Conservation (phyloP, 1,284 basidiomycete species). For the Apiotrichum brassicae region DNA sequence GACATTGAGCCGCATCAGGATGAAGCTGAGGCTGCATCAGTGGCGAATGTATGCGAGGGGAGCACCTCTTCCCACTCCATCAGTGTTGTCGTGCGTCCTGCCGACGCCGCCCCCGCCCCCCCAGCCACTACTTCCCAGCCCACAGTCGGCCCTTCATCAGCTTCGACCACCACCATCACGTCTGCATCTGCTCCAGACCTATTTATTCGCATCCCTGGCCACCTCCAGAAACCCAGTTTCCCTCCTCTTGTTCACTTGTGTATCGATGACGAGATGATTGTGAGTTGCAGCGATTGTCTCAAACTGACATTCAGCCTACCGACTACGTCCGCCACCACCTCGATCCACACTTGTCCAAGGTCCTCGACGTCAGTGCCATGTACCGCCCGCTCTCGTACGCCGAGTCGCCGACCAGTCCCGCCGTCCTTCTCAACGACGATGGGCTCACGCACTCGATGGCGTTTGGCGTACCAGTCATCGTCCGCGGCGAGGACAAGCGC, state of each 20-base stretch:
- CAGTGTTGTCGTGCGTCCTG: too few relatives aligned
- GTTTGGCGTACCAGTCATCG: constrained; percentile 14
- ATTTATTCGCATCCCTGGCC: constrained; percentile 1
- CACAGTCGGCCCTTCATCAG: neutral
- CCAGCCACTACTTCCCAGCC: neutral
- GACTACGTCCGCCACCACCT: constrained; percentile 22
- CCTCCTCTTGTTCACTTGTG: constrained; percentile 3
- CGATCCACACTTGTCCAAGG: constrained; percentile 14
- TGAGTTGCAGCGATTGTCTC: constrained; percentile 14
- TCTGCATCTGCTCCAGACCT: neutral
- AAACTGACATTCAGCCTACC: constrained; percentile 20
- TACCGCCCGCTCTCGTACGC: constrained; percentile 18
- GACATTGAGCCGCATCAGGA: too few relatives aligned
- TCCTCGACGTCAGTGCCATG: constrained; percentile 11
- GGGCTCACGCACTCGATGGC: constrained; percentile 9
- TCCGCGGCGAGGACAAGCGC: constrained; percentile 11
- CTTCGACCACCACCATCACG: neutral
- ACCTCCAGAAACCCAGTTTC: constrained; percentile 1
- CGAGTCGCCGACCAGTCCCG: constrained; percentile 8
- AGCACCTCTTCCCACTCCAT: too few relatives aligned
- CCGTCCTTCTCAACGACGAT: neutral
- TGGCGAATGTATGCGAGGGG: too few relatives aligned
- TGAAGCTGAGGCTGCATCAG: too few relatives aligned
- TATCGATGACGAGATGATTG: constrained; percentile 11
- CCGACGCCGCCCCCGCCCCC: neutral